A percentile compares a stretch with the other conserved stretches of the same genome.
These are phyloP conservation scores for Tubosaeta brunneosetosa DNA, from an alignment of 768 basidiomycete species.

Conservation along the genomic window DNA sequence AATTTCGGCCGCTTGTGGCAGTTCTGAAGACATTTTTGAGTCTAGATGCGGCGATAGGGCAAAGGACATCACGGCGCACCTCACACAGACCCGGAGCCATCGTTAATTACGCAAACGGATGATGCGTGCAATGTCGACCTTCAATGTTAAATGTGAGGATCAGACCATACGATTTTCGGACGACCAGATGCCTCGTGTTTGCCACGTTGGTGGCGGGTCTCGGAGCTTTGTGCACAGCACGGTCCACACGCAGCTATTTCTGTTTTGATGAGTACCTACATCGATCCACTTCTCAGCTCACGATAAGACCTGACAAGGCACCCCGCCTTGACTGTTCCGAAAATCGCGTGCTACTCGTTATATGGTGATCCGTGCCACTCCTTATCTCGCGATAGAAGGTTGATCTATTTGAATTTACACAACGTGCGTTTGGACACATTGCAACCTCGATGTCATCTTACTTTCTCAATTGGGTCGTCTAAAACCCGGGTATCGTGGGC, in stretches of 20 bases:
- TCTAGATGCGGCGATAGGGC: slow-evolving; percentile 1
- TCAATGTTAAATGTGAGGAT: slow-evolving; percentile 10
- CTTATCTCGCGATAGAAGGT: slow-evolving; percentile 25
- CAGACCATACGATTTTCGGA: slow-evolving; percentile 5
- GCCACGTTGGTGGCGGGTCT: slow-evolving; percentile 18
- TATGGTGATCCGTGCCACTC: slow-evolving; percentile 8
- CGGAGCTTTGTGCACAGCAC: slow-evolving; percentile 3
- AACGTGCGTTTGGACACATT: slow-evolving; percentile 19
- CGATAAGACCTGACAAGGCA: slow-evolving; percentile 17
- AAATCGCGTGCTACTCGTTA: not conserved
- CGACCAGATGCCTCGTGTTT: slow-evolving; percentile 20
- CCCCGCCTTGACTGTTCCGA: not conserved
- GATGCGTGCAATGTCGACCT: slow-evolving; percentile 4
- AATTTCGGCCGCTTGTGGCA: slow-evolving; percentile 56
- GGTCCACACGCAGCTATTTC: slow-evolving; percentile 1
- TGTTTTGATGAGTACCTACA: slow-evolving; percentile 7
- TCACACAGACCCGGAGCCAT: slow-evolving; percentile 29
- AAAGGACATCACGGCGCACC: slow-evolving; percentile 17
- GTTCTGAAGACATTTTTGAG: slow-evolving; percentile 32
- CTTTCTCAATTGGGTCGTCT: slow-evolving; percentile 2
- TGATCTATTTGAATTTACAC: slow-evolving; percentile 25
- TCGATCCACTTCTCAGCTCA: slow-evolving; percentile 5
- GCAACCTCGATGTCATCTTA: slow-evolving; percentile 25
- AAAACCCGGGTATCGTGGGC: slow-evolving; percentile 17
- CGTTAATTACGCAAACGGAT: slow-evolving; percentile 11